These are phyloP conservation scores for Pseudogymnoascus sp. DNA, from an alignment of 2,329 filamentous ascomycete species.

Conservation along the genomic window DNA sequence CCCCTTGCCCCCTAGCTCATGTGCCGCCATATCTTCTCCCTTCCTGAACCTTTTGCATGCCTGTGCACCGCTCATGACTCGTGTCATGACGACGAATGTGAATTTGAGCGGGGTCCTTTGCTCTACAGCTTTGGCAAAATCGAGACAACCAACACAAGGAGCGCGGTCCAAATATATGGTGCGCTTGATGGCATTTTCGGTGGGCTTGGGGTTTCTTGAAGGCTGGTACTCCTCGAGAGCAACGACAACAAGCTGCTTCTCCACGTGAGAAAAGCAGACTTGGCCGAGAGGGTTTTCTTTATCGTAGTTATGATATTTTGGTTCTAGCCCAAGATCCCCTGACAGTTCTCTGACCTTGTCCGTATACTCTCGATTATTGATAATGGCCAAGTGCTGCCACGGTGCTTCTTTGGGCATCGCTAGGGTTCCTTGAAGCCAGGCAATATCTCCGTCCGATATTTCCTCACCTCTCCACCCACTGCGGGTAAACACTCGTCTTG, in stretches of 20 bases:
- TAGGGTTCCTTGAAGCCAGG: neutral
- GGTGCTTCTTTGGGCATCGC: neutral
- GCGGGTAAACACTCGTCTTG: neutral
- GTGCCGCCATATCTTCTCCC: too few relatives aligned
- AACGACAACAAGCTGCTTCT: neutral
- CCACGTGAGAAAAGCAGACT: neutral
- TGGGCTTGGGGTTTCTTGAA: too few relatives aligned
- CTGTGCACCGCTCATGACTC: neutral
- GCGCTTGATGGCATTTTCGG: too few relatives aligned
- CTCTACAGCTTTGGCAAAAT: neutral
- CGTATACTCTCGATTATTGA: neutral
- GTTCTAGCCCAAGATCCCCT: neutral
- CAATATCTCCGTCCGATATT: neutral
- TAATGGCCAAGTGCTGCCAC: neutral
- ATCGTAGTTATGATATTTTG: neutral
- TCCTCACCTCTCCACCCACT: neutral
- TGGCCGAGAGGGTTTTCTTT: neutral
- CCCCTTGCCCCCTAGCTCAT: neutral
- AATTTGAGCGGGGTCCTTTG: neutral
- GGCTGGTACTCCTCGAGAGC: neutral
- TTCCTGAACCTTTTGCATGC: neutral
- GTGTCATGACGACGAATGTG: neutral
- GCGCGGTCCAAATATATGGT: neutral
- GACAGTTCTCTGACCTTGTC: neutral
- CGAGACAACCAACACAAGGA: neutral